Conservation (phyloP, 371 early-diverging fungal species). For the Globomyces sp. region DNA sequence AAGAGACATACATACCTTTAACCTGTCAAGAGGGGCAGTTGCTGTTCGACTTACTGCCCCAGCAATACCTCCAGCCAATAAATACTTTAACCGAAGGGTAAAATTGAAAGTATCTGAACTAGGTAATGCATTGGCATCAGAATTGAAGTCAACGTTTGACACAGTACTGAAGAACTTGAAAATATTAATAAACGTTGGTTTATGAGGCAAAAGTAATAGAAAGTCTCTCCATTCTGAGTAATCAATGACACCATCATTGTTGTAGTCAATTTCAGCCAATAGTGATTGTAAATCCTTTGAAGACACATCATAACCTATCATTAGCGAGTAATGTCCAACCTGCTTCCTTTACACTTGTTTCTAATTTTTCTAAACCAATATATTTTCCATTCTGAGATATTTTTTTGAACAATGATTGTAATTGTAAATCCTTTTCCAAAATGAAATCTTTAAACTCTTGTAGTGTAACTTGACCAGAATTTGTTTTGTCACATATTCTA, state of each 20-base stretch:
- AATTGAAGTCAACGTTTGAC: constrained; percentile 35
- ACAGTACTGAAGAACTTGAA: constrained; percentile 62
- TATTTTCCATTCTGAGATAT: constrained; percentile 54
- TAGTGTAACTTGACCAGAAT: constrained; percentile 63
- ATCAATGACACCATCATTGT: constrained; percentile 37
- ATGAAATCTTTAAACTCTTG: constrained; percentile 72
- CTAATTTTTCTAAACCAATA: constrained; percentile 56
- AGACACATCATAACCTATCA: constrained; percentile 31
- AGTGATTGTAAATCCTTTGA: constrained; percentile 61
- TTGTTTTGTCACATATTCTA: constrained; percentile 57
- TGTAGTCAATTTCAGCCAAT: constrained; percentile 68
- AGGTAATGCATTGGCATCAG: constrained; percentile 13
- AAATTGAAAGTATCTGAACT: constrained; percentile 36
- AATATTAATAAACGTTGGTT: constrained; percentile 55
- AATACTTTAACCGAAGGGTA: constrained; percentile 57
- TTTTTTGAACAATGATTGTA: constrained; percentile 60
- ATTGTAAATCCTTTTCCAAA: constrained; percentile 63
- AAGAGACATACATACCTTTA: constrained; percentile 70
- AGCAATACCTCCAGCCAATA: constrained; percentile 86
- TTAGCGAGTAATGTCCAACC: constrained; percentile 51
- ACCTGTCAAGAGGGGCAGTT: constrained; percentile 82
- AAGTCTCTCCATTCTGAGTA: constrained; percentile 53
- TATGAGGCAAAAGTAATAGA: constrained; percentile 60
- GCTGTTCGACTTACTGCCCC: constrained; percentile 90
- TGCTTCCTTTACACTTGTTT: constrained; percentile 55